Conservation (phyloP, 257 asterid genomes). For the Paraleonurus japonicus region DNA sequence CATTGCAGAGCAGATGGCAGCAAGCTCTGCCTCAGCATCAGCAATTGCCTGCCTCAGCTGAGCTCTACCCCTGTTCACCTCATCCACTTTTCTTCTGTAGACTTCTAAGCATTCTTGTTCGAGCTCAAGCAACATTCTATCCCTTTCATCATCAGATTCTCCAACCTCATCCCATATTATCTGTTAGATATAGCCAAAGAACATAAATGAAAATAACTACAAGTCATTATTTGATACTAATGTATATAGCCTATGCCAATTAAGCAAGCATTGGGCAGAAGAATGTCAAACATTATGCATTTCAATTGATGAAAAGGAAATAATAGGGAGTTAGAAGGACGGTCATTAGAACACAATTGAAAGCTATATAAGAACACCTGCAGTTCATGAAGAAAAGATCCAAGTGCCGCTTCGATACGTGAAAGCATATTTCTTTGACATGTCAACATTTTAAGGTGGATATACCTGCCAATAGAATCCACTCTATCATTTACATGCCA, state of each 20-base stretch:
- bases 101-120: slow-evolving; percentile 89
- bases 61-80: slow-evolving; percentile 72
- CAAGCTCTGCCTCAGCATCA: slow-evolving; percentile 92
- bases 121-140: slow-evolving; percentile 61
- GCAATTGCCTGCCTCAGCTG: slow-evolving; percentile 89
- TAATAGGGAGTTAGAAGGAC: background rate
- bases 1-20: slow-evolving; percentile 81
- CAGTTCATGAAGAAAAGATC: slow-evolving; percentile 70
- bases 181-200: slow-evolving; percentile 34
- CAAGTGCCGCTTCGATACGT: slow-evolving; percentile 64
- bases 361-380: slow-evolving; percentile 46
- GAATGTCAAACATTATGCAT: background rate
- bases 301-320: background rate
- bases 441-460: slow-evolving; percentile 38
- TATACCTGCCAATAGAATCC: slow-evolving; percentile 33
- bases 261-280: background rate
- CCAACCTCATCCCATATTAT: slow-evolving; percentile 97
- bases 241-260: background rate
- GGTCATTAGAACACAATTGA: background rate
- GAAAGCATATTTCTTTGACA: slow-evolving; percentile 41
- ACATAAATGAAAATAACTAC: background rate
- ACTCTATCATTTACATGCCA: background rate
- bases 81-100: slow-evolving; percentile 79
- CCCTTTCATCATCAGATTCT: slow-evolving; percentile 73
- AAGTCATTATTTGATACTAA: background rate